A percentile compares a stretch with the other conserved stretches of the same genome.
These are phyloP conservation scores for Aquilaria malaccensis DNA, from an alignment of 345 rosid species.

Conservation along the genomic window DNA sequence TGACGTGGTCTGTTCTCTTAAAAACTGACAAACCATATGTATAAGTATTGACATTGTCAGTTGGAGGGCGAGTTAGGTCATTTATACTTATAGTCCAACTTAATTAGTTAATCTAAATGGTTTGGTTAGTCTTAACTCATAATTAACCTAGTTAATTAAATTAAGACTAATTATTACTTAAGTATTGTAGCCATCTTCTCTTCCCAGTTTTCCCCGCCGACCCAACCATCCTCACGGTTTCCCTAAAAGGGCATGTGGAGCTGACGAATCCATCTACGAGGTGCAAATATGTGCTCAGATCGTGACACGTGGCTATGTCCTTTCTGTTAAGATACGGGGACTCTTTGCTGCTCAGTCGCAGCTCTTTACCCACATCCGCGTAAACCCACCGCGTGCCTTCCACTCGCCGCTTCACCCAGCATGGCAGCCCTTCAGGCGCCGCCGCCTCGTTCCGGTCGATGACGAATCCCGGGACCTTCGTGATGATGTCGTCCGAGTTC, in stretches of 20 bases:
- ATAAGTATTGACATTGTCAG: too few relatives aligned
- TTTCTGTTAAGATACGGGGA: slow-evolving; percentile 26
- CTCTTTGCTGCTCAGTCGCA: slow-evolving; percentile 37
- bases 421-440: slow-evolving; percentile 13
- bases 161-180: too few relatives aligned
- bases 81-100: too few relatives aligned
- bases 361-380: slow-evolving; percentile 57
- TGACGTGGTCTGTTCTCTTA: too few relatives aligned
- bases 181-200: too few relatives aligned
- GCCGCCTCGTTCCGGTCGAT: slow-evolving; percentile 20
- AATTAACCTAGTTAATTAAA: too few relatives aligned
- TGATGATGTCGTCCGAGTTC: slow-evolving; percentile 52
- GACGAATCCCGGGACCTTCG: slow-evolving; percentile 55
- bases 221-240: slow-evolving; percentile 23
- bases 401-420: slow-evolving; percentile 41
- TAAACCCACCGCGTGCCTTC: slow-evolving; percentile 34
- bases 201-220: neutral
- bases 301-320: slow-evolving; percentile 50
- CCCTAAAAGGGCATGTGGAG: slow-evolving; percentile 39
- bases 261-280: slow-evolving; percentile 44
- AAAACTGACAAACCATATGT: too few relatives aligned
- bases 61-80: too few relatives aligned
- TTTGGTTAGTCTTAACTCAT: too few relatives aligned
- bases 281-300: slow-evolving; percentile 42
- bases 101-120: too few relatives aligned